Base-by-base conservation (phyloP, 78 protist genomes). In the Carpediemonas membranifera region DNA sequence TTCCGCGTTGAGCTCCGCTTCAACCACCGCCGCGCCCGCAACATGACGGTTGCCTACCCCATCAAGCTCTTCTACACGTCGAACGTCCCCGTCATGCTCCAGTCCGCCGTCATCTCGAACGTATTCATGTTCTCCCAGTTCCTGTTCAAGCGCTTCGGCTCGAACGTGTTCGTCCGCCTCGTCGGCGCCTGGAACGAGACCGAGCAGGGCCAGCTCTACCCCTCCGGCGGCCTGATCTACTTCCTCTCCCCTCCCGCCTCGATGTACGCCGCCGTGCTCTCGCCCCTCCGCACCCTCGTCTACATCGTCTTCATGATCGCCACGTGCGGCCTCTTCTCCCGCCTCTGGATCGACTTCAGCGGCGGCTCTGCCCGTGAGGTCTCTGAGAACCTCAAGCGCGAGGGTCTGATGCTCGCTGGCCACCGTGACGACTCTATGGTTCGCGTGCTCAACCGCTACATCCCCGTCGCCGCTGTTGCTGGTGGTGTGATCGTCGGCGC, bases 401-500 rank as follows among this genome's bases (percentile, higher is more conserved):
- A 95, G 81, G 65, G 76, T 41, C 77, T 94, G 87, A 64, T 65
- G 41, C 73, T 85, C 68, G 43, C 37, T 35, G 80, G 71, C 50
- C 43, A 77, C 39, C 64, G 36, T 37, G 89, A 82, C 59, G 59
- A 72, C 27, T 43, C 74, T 18, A 65, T 85, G 59, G 72, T 70
- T 67, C 59, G 67, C 61, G 82, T 74, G 69, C 85, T 96, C 77
- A 84, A 93, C 80, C 84, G 90, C 52, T 95, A 94, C 90, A 94
- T 97, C 84, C 98, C 98, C 56, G 86, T 82, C 25, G 98, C 98
- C 11, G 99, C 99, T 3, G 89, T 96, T 19, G 90, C 95, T 36
- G 99, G 99, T 24, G 99, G 99, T 43, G 87, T 94, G 76, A 88
- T 98, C 85, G 92, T 95, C 62, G 99, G 99, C 39, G 93, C 93